Evolutionary conservation across 306 rosid genomes (phyloP), one percentile per base, ranked within the genome.

Genomic region (Purshia tridentata): DNA sequence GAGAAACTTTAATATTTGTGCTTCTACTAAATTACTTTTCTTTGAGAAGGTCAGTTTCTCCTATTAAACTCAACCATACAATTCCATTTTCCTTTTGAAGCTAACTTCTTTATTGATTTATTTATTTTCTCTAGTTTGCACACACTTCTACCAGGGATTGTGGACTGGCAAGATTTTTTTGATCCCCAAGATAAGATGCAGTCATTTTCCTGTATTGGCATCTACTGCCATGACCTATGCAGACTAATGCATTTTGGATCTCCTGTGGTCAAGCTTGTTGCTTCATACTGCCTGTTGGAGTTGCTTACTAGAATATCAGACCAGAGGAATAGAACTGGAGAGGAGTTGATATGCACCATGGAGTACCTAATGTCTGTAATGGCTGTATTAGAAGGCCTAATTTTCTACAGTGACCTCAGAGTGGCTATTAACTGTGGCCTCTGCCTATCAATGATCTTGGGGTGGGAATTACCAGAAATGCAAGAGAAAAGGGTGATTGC

Each of bases 191-290:
- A 81, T 67, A 78, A 84, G 79, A 69, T 69, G 13, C 89, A 64
- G 75, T 82, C 87, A 12, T 78, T 75, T 53, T 75, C 92, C 80
- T 78, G 80, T 69, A 73, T 91, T 60, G 77, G 91, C 84, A 84
- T 94, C 64, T 78, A 60, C 69, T 89, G 97, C 84, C 89, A 91
- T 75, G 92, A 88, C 66, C 80, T 94, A 50, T 88, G 96, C 91
- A 88, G 92, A 81, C 83, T 91, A n/a, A 48, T 94, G 77, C 86
- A 89, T 83, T 91, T 89, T 72, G 98, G 98, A 60, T 87, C 97
- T 75, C 77, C 88, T 57, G 74, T 66, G 65, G 74, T 88, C 81
- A 90, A 90, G 83, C 80, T 84, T 39, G 81, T 82, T 79, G 81
- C 96, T 83, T 94, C 98, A 16, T 83, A 84, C 78, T 79, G 86